These are phyloP conservation scores for Niveomyces coronatus DNA, from an alignment of 2,329 filamentous ascomycete genomes.

Conservation along the genomic window DNA sequence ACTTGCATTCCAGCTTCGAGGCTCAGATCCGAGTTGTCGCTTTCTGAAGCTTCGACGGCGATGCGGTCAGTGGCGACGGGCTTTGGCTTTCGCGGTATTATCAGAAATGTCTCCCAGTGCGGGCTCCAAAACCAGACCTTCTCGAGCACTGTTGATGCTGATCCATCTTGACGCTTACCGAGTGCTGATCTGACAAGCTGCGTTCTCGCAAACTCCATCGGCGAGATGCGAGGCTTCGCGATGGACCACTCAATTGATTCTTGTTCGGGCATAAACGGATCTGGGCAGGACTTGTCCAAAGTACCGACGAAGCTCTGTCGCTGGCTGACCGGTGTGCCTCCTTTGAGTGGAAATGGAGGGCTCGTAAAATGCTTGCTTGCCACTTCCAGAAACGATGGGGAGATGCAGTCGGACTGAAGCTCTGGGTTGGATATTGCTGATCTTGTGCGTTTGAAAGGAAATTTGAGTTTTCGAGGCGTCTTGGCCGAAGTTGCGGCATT, in stretches of 20 bases:
- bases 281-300: neutral
- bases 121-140: slow-evolving; percentile 25
- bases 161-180: slow-evolving; percentile 16
- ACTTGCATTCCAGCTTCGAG: neutral
- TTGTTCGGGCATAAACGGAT: neutral
- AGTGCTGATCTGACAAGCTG: slow-evolving; percentile 24
- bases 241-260: slow-evolving; percentile 11
- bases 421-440: slow-evolving; percentile 17
- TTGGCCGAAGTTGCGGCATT: slow-evolving; percentile 1
- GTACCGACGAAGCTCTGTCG: slow-evolving; percentile 2
- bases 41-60: too few species aligned
- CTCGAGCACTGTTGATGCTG: slow-evolving; percentile 21
- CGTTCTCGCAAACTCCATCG: slow-evolving; percentile 29
- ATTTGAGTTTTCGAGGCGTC: slow-evolving; percentile 6
- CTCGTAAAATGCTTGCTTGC: neutral
- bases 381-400: neutral
- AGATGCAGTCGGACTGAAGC: neutral
- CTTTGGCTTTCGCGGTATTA: slow-evolving; percentile 26
- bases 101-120: slow-evolving; percentile 25
- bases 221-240: slow-evolving; percentile 23
- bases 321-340: neutral
- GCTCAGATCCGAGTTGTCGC: too few species aligned
- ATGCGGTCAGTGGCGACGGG: too few species aligned
- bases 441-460: slow-evolving; percentile 13
- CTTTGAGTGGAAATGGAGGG: neutral